phyloP scores from a whole-genome alignment of 2,329 filamentous ascomycete genomes.

The Calonectria pteridis region DNA sequence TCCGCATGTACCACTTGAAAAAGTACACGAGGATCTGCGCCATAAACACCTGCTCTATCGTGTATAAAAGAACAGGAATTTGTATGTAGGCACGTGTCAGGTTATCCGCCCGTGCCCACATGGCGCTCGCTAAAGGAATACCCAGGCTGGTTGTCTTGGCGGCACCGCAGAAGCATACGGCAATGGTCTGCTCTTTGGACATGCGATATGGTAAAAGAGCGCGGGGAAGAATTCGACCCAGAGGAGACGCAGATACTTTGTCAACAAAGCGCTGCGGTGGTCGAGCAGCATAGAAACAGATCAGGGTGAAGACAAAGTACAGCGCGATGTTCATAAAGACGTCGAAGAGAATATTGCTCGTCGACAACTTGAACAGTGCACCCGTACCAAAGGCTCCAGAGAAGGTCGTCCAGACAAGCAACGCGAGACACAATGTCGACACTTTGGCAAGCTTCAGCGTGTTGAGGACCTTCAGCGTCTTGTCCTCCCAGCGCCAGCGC shows the following conservation, averaged over 20 bases:
- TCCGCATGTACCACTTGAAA: constrained; percentile 59
- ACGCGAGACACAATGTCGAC: constrained; percentile 60
- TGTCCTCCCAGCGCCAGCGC: constrained; percentile 62
- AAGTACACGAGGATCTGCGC: constrained; percentile 60
- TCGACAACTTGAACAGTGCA: constrained; percentile 69
- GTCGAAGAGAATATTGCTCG: constrained; percentile 73
- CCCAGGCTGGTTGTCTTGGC: constrained; percentile 80
- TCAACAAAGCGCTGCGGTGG: constrained; percentile 51
- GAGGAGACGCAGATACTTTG: constrained; percentile 31
- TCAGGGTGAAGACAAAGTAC: constrained; percentile 71
- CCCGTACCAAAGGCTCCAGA: constrained; percentile 74
- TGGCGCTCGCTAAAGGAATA: constrained; percentile 75
- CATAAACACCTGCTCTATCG: constrained; percentile 67
- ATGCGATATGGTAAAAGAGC: constrained; percentile 64
- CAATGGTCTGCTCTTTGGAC: constrained; percentile 72
- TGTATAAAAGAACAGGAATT: constrained; percentile 73
- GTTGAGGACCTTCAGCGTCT: constrained; percentile 65
- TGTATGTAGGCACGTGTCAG: constrained; percentile 70
- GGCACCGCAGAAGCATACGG: constrained; percentile 79
- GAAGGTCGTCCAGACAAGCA: constrained; percentile 73
- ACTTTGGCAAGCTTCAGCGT: constrained; percentile 66
- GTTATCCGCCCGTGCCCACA: constrained; percentile 71
- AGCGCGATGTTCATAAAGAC: constrained; percentile 76
- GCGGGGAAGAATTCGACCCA: constrained; percentile 52
- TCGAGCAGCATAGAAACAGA: constrained; percentile 67